Base-by-base conservation (phyloP, 73 alveolate genomes). In the Tetrahymena borealis region DNA sequence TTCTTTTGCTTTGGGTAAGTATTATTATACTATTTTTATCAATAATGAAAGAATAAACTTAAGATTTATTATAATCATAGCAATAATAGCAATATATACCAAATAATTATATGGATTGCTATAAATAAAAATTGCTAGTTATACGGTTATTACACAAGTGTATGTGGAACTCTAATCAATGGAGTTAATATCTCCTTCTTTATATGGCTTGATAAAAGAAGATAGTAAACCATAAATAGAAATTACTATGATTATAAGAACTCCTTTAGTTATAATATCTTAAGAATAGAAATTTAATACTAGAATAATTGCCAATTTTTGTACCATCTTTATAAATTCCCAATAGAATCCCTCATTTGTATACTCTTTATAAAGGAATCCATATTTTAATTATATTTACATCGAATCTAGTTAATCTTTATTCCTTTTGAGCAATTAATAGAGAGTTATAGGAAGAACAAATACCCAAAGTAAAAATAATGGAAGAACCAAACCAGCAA, bases 361-460 rank as follows among this genome's bases (percentile, higher is more conserved):
- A 32, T 90, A 93, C 33, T 90, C 95, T 13, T 15, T 7, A 31
- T 93, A 93, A 3, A 93, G 39, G 78, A 93, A 93, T 3, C 95
- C 94, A 93, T 33, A 90, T 33, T 91, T 90, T 1, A 39, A 37
- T 90, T 39, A 90, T 31, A 33, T 15, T 37, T 33, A 11, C 9
- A 10, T 24, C 3, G 36, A 28, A 35, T 93, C 40, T 16, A 93
- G 91, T 18, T 35, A 28, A 3, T 91, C 41, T 90, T 41, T 35
- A 20, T 90, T 35, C 39, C 10, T 2, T 32, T 32, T 24, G 2
- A 93, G 6, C 33, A 90, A 33, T 9, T 12, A 9, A 24, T 4
- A 40, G 39, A 33, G 43, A 1, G 24, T 15, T n/a, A 39, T 24
- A 18, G 95, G 95, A 4, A 90, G 31, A 1, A 38, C 91, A 16